phyloP scores from a whole-genome alignment of 129 eudicot genomes.

The Chrysanthemum lavandulifolium region DNA sequence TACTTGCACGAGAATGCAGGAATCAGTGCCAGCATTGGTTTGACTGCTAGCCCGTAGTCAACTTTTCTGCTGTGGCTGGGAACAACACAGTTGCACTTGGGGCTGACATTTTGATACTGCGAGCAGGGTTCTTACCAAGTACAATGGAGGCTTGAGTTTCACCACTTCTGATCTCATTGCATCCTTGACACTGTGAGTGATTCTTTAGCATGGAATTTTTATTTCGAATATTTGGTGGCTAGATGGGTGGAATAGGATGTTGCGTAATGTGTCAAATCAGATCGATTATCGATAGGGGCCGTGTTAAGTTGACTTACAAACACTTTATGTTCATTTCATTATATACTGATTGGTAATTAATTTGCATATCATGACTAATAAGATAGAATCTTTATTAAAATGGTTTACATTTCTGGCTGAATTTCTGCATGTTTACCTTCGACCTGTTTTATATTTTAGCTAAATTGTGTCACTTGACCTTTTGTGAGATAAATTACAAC shows the following conservation, averaged over 20 bases:
- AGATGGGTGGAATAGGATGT: no score
- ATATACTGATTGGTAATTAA: no score
- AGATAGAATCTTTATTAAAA: no score
- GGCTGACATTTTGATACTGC: slow-evolving; percentile 81
- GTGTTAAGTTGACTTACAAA: neutral
- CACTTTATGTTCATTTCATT: neutral
- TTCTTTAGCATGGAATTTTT: neutral
- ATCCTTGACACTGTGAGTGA: slow-evolving; percentile 69
- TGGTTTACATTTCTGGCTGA: no score
- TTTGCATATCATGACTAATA: no score
- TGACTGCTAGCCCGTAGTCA: slow-evolving; percentile 77
- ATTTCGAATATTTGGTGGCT: no score
- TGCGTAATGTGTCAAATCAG: no score
- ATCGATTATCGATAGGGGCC: no score
- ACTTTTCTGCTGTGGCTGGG: slow-evolving; percentile 92
- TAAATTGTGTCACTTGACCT: neutral
- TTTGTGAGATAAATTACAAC: neutral
- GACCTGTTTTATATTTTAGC: no score
- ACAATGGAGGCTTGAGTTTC: slow-evolving; percentile 75
- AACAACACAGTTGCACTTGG: slow-evolving; percentile 58
- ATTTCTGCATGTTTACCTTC: no score
- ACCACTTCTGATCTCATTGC: slow-evolving; percentile 79
- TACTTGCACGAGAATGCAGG: slow-evolving; percentile 84
- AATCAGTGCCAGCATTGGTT: slow-evolving; percentile 76
- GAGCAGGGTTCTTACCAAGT: slow-evolving; percentile 61